phyloP scores from a whole-genome alignment of 371 early-diverging fungal species.

The Coemansia sp. region DNA sequence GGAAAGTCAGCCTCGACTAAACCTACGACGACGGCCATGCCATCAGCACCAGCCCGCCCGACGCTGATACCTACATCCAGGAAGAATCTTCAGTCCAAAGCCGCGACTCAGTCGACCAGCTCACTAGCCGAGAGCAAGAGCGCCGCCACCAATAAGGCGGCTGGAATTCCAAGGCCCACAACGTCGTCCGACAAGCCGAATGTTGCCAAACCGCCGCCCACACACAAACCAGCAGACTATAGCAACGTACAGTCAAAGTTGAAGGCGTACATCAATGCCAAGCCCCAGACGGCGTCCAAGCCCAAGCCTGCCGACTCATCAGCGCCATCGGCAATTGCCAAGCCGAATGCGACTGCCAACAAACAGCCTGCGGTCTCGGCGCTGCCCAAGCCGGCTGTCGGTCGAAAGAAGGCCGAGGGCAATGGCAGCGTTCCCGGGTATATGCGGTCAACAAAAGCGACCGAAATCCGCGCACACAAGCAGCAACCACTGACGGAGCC shows the following conservation, averaged over 20 bases:
- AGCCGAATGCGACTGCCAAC: neutral
- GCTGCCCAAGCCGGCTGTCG: neutral
- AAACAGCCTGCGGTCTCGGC: constrained; percentile 9
- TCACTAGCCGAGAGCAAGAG: neutral
- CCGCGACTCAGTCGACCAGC: neutral
- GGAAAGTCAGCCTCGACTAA: neutral
- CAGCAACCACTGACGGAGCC: neutral
- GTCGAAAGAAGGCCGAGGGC: neutral
- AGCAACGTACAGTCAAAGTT: constrained; percentile 44
- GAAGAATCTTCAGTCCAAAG: neutral
- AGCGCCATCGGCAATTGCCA: constrained; percentile 3
- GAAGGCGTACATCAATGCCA: constrained; percentile 40
- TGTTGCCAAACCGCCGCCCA: neutral
- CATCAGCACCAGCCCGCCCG: neutral
- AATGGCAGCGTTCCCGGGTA: constrained; percentile 29
- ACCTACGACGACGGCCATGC: neutral
- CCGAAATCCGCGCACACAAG: constrained; percentile 32
- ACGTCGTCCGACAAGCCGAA: neutral
- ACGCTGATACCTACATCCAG: constrained; percentile 6
- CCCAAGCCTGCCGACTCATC: constrained; percentile 5
- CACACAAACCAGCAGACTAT: constrained; percentile 13
- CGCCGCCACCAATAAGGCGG: neutral
- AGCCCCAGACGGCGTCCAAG: constrained; percentile 13
- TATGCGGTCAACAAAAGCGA: constrained; percentile 39
- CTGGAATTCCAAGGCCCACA: neutral